Evolutionary conservation across 495 filamentous ascomycete species (phyloP).

Genomic region (Xylaria castorea): DNA sequence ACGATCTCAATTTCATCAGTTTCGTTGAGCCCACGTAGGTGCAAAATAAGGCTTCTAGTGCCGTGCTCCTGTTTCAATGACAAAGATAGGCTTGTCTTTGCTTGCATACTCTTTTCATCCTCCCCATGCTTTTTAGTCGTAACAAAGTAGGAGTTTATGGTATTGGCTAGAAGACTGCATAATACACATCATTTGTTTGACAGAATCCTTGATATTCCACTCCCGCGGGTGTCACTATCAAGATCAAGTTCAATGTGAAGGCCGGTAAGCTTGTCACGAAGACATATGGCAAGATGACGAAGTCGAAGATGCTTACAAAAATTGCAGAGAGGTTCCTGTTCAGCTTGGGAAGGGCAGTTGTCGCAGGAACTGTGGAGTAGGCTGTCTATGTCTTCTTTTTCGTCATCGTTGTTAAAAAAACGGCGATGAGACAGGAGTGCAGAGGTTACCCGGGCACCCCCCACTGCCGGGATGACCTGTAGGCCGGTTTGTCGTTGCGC

Average conservation of each 20-base stretch:
- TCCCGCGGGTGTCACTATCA: background rate
- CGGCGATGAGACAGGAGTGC: background rate
- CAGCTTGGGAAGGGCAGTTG: background rate
- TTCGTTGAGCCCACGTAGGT: background rate
- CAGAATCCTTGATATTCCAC: slow-evolving; percentile 11
- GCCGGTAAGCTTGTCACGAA: background rate
- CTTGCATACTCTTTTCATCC: background rate
- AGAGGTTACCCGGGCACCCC: slow-evolving; percentile 9
- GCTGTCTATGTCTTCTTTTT: slow-evolving; percentile 1
- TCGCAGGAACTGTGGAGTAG: slow-evolving; percentile 1
- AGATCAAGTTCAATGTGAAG: background rate
- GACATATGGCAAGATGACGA: slow-evolving; percentile 13
- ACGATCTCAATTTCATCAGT: background rate
- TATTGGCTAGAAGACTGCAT: slow-evolving; percentile 12
- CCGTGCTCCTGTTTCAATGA: background rate
- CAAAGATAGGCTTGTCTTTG: background rate
- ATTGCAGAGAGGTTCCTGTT: slow-evolving; percentile 3
- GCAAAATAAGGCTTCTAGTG: background rate
- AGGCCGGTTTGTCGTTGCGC: background rate
- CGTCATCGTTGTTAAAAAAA: background rate
- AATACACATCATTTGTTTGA: slow-evolving; percentile 1
- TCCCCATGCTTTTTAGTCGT: background rate
- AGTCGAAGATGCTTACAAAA: slow-evolving; percentile 15
- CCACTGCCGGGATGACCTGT: background rate
- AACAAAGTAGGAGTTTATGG: background rate